Conservation (phyloP, 2,329 filamentous ascomycete species). For the Beauveria sp. region DNA sequence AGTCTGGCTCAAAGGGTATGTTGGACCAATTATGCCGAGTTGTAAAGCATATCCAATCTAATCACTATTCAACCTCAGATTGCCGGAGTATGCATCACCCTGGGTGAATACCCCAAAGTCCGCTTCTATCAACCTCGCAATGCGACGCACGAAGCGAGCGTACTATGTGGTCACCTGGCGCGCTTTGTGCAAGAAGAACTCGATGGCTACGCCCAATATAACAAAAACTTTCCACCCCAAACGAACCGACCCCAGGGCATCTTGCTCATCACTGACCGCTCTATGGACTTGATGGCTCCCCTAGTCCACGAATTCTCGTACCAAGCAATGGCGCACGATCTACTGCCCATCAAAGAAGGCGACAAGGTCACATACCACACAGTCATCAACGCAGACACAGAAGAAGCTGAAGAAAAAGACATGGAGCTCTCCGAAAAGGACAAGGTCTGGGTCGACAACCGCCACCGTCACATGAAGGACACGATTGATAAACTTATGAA, state of each 20-base stretch:
- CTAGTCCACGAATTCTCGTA: slow-evolving; percentile 95
- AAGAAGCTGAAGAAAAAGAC: slow-evolving; percentile 71
- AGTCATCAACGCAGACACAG: slow-evolving; percentile 63
- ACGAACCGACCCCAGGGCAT: slow-evolving; percentile 71
- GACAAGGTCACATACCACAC: slow-evolving; percentile 86
- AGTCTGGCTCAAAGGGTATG: slow-evolving; percentile 77
- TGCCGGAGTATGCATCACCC: slow-evolving; percentile 67
- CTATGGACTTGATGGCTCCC: slow-evolving; percentile 85
- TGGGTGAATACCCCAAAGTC: slow-evolving; percentile 92
- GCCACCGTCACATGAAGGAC: slow-evolving; percentile 96
- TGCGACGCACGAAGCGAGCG: slow-evolving; percentile 76
- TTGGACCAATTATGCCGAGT: not conserved
- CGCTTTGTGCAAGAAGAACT: slow-evolving; percentile 87
- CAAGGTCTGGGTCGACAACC: slow-evolving; percentile 89
- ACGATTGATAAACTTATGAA: slow-evolving; percentile 88
- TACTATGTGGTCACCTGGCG: slow-evolving; percentile 81
- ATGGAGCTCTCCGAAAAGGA: slow-evolving; percentile 89
- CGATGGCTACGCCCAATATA: slow-evolving; percentile 78
- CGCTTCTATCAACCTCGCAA: slow-evolving; percentile 77
- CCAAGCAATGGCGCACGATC: slow-evolving; percentile 94
- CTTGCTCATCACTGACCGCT: slow-evolving; percentile 80
- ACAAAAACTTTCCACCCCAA: slow-evolving; percentile 77
- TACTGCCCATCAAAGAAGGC: slow-evolving; percentile 78
- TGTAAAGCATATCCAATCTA: not conserved
- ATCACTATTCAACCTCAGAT: slow-evolving; percentile 20